phyloP scores from a whole-genome alignment of 2,329 filamentous ascomycete species.

The Zarea fungicola region DNA sequence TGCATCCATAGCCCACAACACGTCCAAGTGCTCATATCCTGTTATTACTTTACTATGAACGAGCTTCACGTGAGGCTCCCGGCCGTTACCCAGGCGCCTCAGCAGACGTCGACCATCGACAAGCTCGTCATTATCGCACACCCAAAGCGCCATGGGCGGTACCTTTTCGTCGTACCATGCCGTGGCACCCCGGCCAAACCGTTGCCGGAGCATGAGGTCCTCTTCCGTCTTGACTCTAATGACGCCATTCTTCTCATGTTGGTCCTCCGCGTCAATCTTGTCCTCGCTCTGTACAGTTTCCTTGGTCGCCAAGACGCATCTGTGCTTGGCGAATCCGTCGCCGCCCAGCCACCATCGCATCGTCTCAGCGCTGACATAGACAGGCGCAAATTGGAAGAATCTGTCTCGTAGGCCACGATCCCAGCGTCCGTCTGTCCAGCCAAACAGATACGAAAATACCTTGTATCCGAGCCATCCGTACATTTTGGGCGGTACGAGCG shows the following conservation, averaged over 20 bases:
- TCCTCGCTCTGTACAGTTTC: constrained; percentile 63
- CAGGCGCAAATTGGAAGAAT: constrained; percentile 88
- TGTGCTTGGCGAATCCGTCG: constrained; percentile 73
- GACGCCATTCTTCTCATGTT: constrained; percentile 10
- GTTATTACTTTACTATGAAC: constrained; percentile 80
- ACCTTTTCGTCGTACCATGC: constrained; percentile 79
- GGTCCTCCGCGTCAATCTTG: constrained; percentile 48
- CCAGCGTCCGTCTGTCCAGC: constrained; percentile 82
- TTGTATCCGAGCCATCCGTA: constrained; percentile 83
- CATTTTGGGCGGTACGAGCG: constrained; percentile 55
- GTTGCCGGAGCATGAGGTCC: constrained; percentile 29
- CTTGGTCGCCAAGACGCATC: constrained; percentile 77
- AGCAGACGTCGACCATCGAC: constrained; percentile 77
- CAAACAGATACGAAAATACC: constrained; percentile 84
- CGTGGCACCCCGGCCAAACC: constrained; percentile 43
- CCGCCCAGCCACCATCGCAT: constrained; percentile 95
- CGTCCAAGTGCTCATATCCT: constrained; percentile 89
- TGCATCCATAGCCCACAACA: constrained; percentile 90
- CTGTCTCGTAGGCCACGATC: constrained; percentile 72
- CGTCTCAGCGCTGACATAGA: constrained; percentile 82
- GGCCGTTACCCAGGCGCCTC: constrained; percentile 64
- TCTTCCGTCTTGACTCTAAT: constrained; percentile 17
- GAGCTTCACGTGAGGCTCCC: constrained; percentile 75
- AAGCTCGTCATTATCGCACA: constrained; percentile 75
- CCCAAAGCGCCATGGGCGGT: constrained; percentile 84